These are phyloP conservation scores for Graphium sp. DNA, from an alignment of 2,329 filamentous ascomycete species.

Conservation along the genomic window DNA sequence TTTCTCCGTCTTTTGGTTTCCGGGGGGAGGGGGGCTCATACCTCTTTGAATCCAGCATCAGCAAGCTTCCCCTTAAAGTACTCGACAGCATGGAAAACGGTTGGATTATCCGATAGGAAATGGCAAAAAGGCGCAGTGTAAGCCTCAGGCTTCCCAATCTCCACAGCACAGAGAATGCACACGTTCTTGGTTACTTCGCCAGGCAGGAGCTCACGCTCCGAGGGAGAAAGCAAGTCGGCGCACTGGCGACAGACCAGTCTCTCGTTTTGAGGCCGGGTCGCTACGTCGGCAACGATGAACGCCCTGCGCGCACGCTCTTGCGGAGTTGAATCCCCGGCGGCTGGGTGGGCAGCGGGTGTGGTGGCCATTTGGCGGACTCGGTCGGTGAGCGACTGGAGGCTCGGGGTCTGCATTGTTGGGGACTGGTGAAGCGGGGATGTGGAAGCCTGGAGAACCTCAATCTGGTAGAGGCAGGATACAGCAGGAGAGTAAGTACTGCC, in stretches of 20 bases:
- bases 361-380: slow-evolving; percentile 1
- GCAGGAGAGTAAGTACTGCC: too few species aligned
- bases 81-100: slow-evolving; percentile 78
- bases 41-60: slow-evolving; percentile 55
- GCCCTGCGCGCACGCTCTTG: slow-evolving; percentile 4
- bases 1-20: not conserved
- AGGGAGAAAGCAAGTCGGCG: slow-evolving; percentile 6
- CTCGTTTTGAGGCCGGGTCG: not conserved
- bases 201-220: slow-evolving; percentile 6
- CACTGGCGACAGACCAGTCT: slow-evolving; percentile 7
- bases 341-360: not conserved
- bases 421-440: not conserved
- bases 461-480: too few species aligned
- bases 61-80: slow-evolving; percentile 60
- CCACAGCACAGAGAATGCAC: slow-evolving; percentile 20
- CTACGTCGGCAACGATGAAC: slow-evolving; percentile 5
- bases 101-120: slow-evolving; percentile 81
- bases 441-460: too few species aligned
- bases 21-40: slow-evolving; percentile 15
- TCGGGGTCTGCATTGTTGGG: not conserved
- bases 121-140: slow-evolving; percentile 76
- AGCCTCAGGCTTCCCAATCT: slow-evolving; percentile 33
- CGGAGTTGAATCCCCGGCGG: too few species aligned
- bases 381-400: not conserved
- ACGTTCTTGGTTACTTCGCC: slow-evolving; percentile 7